Percentiles rank a stretch among this genome's conserved stretches.
Evolutionary conservation across 495 filamentous ascomycete species (phyloP).

Genomic region (Parathielavia hyrcaniae): DNA sequence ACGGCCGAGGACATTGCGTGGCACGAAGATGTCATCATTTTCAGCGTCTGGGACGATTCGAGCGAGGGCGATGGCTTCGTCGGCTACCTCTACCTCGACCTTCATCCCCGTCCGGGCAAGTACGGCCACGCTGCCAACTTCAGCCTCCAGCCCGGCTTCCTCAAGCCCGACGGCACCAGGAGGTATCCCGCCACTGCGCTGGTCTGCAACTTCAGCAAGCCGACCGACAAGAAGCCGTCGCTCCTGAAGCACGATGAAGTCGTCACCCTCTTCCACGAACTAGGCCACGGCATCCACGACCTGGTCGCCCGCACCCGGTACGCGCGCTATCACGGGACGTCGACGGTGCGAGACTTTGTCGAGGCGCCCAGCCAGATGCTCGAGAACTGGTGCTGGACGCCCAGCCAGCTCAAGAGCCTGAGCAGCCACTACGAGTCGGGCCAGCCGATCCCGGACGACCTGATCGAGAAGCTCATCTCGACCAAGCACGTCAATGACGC

Average conservation of each 20-base stretch:
- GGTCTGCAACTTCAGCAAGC: conserved; percentile 64
- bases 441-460: conserved; percentile 52
- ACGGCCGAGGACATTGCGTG: conserved; percentile 54
- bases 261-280: conserved; percentile 59
- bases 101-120: conserved; percentile 57
- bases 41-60: conserved; percentile 58
- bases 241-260: conserved; percentile 60
- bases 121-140: conserved; percentile 74
- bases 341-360: conserved; percentile 57
- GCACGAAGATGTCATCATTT: conserved; percentile 58
- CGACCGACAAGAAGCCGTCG: conserved; percentile 54
- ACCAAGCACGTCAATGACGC: conserved; percentile 59
- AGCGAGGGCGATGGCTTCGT: conserved; percentile 52
- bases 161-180: conserved; percentile 48
- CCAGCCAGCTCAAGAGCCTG: conserved; percentile 49
- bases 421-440: conserved; percentile 52
- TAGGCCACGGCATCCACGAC: conserved; percentile 62
- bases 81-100: conserved; percentile 60
- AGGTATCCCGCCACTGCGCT: conserved; percentile 56
- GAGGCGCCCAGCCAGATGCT: conserved; percentile 63
- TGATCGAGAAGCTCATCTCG: conserved; percentile 53
- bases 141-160: conserved; percentile 62
- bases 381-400: conserved; percentile 64
- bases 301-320: conserved; percentile 50
- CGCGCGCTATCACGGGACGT: conserved; percentile 56